Evolutionary conservation across 306 rosid genomes (phyloP).

Genomic region (Bauhinia variegata): DNA sequence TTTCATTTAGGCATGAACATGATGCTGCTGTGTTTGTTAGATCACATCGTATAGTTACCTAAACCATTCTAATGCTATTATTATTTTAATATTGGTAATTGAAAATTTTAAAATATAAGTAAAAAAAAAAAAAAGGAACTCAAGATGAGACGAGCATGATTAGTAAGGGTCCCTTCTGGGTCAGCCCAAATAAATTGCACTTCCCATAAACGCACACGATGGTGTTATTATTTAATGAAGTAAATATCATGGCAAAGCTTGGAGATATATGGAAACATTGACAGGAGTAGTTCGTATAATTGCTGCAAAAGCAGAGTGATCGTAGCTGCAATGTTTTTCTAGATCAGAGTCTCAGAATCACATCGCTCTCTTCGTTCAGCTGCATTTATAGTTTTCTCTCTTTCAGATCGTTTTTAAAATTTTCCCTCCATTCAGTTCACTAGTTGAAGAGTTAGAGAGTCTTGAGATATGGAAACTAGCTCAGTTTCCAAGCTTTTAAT

Average conservation of each 20-base stretch:
- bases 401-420: conserved; percentile 23
- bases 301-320: conserved; percentile 22
- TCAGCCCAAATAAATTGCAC: not conserved
- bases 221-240: conserved; percentile 26
- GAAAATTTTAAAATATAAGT: no score
- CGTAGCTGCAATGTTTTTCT: conserved; percentile 29
- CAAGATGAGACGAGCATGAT: no score
- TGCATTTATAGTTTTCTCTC: no score
- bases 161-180: no score
- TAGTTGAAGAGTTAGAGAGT: not conserved
- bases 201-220: conserved; percentile 27
- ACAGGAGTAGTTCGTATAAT: not conserved
- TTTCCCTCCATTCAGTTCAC: conserved; percentile 41
- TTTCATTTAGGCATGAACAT: no score
- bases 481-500: conserved; percentile 56
- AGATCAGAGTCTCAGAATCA: conserved; percentile 40
- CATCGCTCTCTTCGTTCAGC: not conserved
- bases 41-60: no score
- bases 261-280: not conserved
- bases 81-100: no score
- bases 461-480: conserved; percentile 56
- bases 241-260: conserved; percentile 3
- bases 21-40: no score
- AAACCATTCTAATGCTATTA: no score
- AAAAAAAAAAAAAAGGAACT: no score